A percentile compares a stretch with the other conserved stretches of the same genome.
phyloP scores from a whole-genome alignment of 2,329 filamentous ascomycete species.

The Cryphonectria naterciae region DNA sequence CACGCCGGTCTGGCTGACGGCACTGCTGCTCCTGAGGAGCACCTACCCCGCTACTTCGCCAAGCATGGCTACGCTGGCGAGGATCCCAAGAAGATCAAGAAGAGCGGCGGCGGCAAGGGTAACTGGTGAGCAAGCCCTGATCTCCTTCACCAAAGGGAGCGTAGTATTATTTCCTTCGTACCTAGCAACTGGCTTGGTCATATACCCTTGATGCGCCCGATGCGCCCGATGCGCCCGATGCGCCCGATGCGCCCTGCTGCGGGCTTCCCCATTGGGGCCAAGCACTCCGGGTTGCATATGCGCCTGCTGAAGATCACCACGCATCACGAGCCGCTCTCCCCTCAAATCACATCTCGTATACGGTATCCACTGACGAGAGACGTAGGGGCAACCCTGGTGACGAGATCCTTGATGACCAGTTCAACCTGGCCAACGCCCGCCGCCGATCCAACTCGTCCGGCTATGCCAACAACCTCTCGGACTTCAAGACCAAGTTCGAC shows the following conservation, averaged over 20 bases:
- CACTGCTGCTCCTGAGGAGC: slow-evolving; percentile 68
- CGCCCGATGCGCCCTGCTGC: not conserved
- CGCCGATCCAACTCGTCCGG: slow-evolving; percentile 91
- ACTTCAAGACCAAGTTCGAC: slow-evolving; percentile 98
- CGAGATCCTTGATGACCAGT: slow-evolving; percentile 81
- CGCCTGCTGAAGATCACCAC: not conserved
- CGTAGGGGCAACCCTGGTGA: slow-evolving; percentile 80
- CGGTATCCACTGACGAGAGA: slow-evolving; percentile 21
- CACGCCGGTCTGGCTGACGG: slow-evolving; percentile 80
- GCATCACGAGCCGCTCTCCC: not conserved
- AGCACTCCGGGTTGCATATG: slow-evolving; percentile 8
- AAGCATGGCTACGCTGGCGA: slow-evolving; percentile 80
- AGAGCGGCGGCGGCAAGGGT: slow-evolving; percentile 88
- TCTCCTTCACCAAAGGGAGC: slow-evolving; percentile 38
- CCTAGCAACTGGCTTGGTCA: not conserved
- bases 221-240: not conserved
- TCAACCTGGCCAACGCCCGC: slow-evolving; percentile 82
- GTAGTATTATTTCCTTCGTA: not conserved
- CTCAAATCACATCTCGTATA: not conserved
- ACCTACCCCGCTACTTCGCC: slow-evolving; percentile 89
- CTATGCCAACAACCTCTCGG: slow-evolving; percentile 68
- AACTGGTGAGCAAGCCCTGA: slow-evolving; percentile 71
- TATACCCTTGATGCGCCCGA: not conserved
- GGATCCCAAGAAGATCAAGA: slow-evolving; percentile 95
- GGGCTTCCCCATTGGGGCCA: not conserved